Evolutionary conservation across 2,329 filamentous ascomycete genomes (phyloP).

Genomic region (Chalaropsis thielavioides): DNA sequence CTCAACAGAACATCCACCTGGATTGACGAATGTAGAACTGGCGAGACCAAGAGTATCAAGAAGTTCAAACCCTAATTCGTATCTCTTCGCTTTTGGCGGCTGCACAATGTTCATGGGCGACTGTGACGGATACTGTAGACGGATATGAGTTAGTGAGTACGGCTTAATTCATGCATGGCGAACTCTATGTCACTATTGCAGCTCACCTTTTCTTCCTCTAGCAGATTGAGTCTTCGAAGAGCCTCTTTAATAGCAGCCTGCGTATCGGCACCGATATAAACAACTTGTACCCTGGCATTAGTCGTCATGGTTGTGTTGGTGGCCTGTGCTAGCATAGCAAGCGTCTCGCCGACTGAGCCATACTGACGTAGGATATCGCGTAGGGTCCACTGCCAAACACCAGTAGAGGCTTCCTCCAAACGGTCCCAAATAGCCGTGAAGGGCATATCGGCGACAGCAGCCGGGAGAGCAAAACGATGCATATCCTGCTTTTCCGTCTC

Average conservation of each 20-base stretch:
- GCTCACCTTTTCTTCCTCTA: conserved; percentile 3
- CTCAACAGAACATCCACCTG: background rate
- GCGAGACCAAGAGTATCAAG: background rate
- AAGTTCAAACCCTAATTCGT: background rate
- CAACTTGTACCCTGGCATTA: background rate
- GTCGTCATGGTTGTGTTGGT: background rate
- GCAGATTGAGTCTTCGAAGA: background rate
- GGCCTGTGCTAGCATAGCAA: background rate
- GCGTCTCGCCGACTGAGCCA: conserved; percentile 6
- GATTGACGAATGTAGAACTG: background rate
- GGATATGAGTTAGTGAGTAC: background rate
- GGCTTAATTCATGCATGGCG: background rate
- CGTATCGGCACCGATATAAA: conserved; percentile 4
- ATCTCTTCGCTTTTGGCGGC: background rate
- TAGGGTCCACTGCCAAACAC: background rate
- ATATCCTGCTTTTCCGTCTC: background rate
- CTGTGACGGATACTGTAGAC: background rate
- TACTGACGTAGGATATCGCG: conserved; percentile 9
- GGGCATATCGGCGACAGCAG: background rate
- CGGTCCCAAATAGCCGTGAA: conserved; percentile 7
- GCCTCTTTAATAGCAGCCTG: background rate
- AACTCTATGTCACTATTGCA: background rate
- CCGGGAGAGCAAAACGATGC: background rate
- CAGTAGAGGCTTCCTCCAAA: background rate
- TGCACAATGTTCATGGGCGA: background rate